Conservation (phyloP, 495 filamentous ascomycete genomes). For the Penicillium longicatenatum region DNA sequence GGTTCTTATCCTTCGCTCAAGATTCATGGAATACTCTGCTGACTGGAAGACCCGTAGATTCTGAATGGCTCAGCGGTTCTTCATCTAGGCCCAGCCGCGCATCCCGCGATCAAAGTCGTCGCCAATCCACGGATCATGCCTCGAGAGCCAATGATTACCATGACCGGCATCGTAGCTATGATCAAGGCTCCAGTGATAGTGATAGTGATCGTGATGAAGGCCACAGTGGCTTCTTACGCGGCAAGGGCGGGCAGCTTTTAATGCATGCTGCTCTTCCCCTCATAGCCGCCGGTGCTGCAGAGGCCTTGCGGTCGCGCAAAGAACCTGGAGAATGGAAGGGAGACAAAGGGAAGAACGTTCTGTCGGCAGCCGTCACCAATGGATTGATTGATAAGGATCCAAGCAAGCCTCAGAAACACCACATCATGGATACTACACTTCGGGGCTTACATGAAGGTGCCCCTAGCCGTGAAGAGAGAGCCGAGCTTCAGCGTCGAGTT, state of each 20-base stretch:
- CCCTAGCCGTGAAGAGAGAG: slow-evolving; percentile 6
- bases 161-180: not conserved
- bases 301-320: slow-evolving; percentile 10
- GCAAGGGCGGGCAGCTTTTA: slow-evolving; percentile 2
- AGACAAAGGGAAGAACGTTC: slow-evolving; percentile 9
- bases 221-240: not conserved
- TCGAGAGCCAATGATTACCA: not conserved
- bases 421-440: slow-evolving; percentile 10
- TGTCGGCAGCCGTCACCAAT: slow-evolving; percentile 10
- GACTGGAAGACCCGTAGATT: slow-evolving; percentile 3
- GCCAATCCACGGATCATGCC: not conserved
- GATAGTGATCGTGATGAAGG: not conserved
- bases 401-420: slow-evolving; percentile 6
- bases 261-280: slow-evolving; percentile 11
- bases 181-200: not conserved
- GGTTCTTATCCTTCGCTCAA: not conserved
- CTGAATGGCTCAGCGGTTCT: not conserved
- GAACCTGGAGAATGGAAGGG: slow-evolving; percentile 12
- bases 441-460: not conserved
- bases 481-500: slow-evolving; percentile 7
- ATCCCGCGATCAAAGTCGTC: slow-evolving; percentile 7
- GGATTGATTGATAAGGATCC: slow-evolving; percentile 11
- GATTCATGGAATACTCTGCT: not conserved
- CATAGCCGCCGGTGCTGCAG: slow-evolving; percentile 10
- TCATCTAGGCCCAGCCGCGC: slow-evolving; percentile 6